These are phyloP conservation scores for Isabelozyma heimii DNA, from an alignment of 805 yeast species.

Conservation along the genomic window DNA sequence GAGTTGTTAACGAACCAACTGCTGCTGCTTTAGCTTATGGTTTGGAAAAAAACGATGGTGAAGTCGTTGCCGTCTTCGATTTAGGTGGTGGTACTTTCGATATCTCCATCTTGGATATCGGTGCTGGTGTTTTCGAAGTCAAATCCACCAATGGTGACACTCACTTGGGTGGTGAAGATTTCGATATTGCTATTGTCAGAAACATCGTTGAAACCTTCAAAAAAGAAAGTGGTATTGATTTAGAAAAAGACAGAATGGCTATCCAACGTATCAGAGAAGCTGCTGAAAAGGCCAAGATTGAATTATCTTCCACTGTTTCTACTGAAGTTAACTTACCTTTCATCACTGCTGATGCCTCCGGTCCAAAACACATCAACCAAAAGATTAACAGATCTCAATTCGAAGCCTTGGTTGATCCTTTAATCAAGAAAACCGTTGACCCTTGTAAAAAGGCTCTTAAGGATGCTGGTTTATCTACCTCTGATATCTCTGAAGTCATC, in stretches of 20 bases:
- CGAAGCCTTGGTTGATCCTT: slow-evolving; percentile 63
- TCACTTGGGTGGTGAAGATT: slow-evolving; percentile 91
- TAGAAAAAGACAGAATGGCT: slow-evolving; percentile 67
- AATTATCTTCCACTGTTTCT: slow-evolving; percentile 68
- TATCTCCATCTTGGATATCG: slow-evolving; percentile 93
- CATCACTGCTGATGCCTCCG: slow-evolving; percentile 82
- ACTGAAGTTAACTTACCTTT: slow-evolving; percentile 81
- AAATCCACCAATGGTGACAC: slow-evolving; percentile 97
- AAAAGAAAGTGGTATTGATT: slow-evolving; percentile 66
- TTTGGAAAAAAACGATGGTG: slow-evolving; percentile 74
- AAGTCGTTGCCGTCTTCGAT: slow-evolving; percentile 93
- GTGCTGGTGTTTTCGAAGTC: slow-evolving; percentile 97
- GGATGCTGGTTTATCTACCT: slow-evolving; percentile 68
- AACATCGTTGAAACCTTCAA: slow-evolving; percentile 77
- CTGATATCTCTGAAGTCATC: slow-evolving; percentile 75
- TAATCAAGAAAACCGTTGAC: slow-evolving; percentile 68
- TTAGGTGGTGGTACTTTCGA: slow-evolving; percentile 99
- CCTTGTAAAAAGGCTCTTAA: slow-evolving; percentile 81
- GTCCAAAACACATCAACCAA: slow-evolving; percentile 76
- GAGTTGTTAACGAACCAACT: slow-evolving; percentile 90
- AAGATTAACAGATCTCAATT: slow-evolving; percentile 66
- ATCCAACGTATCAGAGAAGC: slow-evolving; percentile 86
- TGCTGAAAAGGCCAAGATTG: slow-evolving; percentile 87
- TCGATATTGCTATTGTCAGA: slow-evolving; percentile 84
- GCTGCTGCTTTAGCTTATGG: slow-evolving; percentile 96